A percentile compares a stretch with the other conserved stretches of the same genome.
Conservation (phyloP, 148 eudicot species). For the Rhododendron molle region DNA sequence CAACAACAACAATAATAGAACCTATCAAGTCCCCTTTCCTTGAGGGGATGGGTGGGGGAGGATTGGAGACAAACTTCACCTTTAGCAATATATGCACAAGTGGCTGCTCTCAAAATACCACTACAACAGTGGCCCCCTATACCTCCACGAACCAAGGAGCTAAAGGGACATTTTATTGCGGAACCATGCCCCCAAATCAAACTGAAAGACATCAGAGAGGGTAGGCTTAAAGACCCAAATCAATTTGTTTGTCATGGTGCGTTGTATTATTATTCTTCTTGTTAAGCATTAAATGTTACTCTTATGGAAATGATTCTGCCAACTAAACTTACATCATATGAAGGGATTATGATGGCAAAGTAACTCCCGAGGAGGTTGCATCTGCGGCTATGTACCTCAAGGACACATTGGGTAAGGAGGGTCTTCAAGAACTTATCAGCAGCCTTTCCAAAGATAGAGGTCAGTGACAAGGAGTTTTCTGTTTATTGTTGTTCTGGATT, state of each 20-base stretch:
- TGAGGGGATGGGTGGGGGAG: too few relatives aligned
- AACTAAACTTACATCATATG: slow-evolving; percentile 5
- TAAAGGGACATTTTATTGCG: neutral
- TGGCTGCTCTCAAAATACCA: too few relatives aligned
- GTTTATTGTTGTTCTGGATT: neutral
- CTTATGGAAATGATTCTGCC: neutral
- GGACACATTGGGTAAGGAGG: slow-evolving; percentile 72
- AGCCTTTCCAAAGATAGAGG: slow-evolving; percentile 73
- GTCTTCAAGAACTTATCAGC: slow-evolving; percentile 70
- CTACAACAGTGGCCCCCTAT: neutral
- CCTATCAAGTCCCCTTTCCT: too few relatives aligned
- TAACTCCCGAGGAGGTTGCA: slow-evolving; percentile 82
- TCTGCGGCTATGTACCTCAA: slow-evolving; percentile 74
- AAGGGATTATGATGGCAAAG: slow-evolving; percentile 90
- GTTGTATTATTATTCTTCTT: neutral
- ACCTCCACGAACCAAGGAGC: neutral
- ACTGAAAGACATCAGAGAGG: neutral
- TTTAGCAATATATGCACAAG: too few relatives aligned
- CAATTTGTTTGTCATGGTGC: neutral
- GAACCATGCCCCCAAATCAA: neutral
- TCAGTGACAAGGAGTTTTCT: slow-evolving; percentile 13
- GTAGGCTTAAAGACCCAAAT: neutral
- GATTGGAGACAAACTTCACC: too few relatives aligned
- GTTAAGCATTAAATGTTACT: neutral
- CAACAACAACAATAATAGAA: too few relatives aligned